Conservation (phyloP, 345 rosid genomes). For the Noccaea bulbosa region DNA sequence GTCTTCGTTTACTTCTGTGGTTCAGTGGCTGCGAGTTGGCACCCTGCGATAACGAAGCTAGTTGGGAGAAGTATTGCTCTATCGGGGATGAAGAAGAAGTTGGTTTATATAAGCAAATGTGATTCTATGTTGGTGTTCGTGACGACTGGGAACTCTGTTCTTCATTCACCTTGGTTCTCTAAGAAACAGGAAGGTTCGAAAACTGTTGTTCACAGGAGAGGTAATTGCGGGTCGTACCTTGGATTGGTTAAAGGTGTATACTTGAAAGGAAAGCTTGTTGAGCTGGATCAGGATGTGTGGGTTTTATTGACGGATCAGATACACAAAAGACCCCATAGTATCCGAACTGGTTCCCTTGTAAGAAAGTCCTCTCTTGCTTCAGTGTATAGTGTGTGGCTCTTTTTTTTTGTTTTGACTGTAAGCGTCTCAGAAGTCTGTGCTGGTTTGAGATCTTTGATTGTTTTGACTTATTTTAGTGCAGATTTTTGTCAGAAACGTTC, state of each 20-base stretch:
- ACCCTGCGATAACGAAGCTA: slow-evolving; percentile 71
- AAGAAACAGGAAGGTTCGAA: slow-evolving; percentile 42
- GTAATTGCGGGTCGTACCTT: slow-evolving; percentile 62
- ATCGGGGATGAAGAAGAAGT: slow-evolving; percentile 70
- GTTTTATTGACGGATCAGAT: slow-evolving; percentile 72
- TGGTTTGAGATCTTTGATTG: slow-evolving; percentile 33
- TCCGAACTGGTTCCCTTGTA: slow-evolving; percentile 78
- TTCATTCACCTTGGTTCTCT: slow-evolving; percentile 50
- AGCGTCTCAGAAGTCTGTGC: slow-evolving; percentile 22
- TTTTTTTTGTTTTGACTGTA: slow-evolving; percentile 7
- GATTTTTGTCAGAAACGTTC: slow-evolving; percentile 75
- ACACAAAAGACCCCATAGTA: slow-evolving; percentile 60
- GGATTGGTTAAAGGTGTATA: slow-evolving; percentile 72
- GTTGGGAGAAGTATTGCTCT: slow-evolving; percentile 54
- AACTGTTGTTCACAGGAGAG: slow-evolving; percentile 46
- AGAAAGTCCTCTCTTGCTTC: slow-evolving; percentile 43
- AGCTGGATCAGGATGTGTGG: slow-evolving; percentile 86
- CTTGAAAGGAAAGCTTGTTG: slow-evolving; percentile 78
- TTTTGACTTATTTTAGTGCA: slow-evolving; percentile 42
- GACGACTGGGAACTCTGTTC: slow-evolving; percentile 53
- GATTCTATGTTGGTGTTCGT: slow-evolving; percentile 66
- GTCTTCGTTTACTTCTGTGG: slow-evolving; percentile 67
- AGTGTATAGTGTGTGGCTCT: slow-evolving; percentile 17
- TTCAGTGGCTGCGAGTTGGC: slow-evolving; percentile 62
- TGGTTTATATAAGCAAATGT: slow-evolving; percentile 54